Evolutionary conservation across 2,329 filamentous ascomycete species (phyloP), one percentile per base, ranked within the genome.

Genomic region (Tolypocladium cylindrosporum): DNA sequence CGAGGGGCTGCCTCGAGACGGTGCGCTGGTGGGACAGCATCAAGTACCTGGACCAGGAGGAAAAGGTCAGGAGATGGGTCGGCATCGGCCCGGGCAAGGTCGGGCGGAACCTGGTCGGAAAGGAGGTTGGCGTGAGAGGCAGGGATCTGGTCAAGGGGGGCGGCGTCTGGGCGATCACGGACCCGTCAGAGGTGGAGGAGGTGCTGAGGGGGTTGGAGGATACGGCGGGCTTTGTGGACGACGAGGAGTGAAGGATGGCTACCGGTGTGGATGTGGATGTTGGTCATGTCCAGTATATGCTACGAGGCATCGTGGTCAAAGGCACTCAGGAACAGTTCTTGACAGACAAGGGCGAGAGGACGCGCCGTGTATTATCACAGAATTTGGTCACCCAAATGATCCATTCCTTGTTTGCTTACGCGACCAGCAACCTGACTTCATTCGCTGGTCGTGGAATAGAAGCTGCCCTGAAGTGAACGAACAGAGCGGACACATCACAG

Each of bases 1-100:
- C 91, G 1, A 77, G 90, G 54, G 88, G 91, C 67, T 92, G 89
- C 61, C 85, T 94, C n/a, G 91, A 96, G 75, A 97, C 92, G 37
- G 91, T 97, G 48, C 81, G 84, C 59, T 97, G 93, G 93, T 96
- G 92, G 86, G 90, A 95, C 64, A 94, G 90, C 66, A 92, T 97
- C 66, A 86, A 85, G 63, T 96, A 95, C 68, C 76, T 97, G 55
- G 90, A 97, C 70, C 86, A 94, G 69, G 85, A 94, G 66, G 83
- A 87, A 67, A 87, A 87, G 61, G 89, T 96, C 21, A 80, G 86
- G 65, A 79, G 92, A 58, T 97, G 93, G 88, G 82, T 97, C 55
- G 93, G 93, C 50, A 90, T 97, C 61, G 93, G 93, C 0, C 93
- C 93, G 0, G 93, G 93, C 6, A 96, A 96, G 71, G 93, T 97